Base-by-base conservation (phyloP, 1,284 basidiomycete species). In the Amylostereum areolatum region DNA sequence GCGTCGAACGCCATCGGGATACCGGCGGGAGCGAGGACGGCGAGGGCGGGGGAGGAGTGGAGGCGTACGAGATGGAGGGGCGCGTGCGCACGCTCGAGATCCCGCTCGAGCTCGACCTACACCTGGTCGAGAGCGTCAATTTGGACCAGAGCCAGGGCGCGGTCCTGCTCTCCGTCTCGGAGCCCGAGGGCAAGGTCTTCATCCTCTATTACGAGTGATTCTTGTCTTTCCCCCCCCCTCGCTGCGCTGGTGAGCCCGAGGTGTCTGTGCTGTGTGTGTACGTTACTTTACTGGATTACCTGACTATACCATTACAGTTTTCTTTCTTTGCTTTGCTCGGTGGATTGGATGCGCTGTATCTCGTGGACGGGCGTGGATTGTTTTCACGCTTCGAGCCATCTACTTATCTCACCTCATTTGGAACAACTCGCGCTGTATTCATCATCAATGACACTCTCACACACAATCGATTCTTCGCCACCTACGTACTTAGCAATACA, bases 61-160 rank as follows among this genome's bases (percentile, higher is more conserved):
- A 49, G 30, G 8, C 24, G 27, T 47, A 35, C 24, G 31, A 30
- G 58, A 61, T 65, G 53, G 67, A 71, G 55, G 79, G 79, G 1
- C 66, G 68, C 40, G 81, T 83, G 45, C 65, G 74, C 52, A 86
- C 82, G 47, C 65, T 87, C 31, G 76, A 79, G 53, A 74, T 80
- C 5, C 85, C 84, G 2, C 70, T 72, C 0, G 85, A 83, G 54
- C 63, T 87, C 49, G 77, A 85, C 57, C 61, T 87, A 53, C 73
- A 80, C 46, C 62, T 61, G 40, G 82, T 86, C 30, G 84, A 86
- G 66, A 86, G 83, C 55, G 82, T 87, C 55, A 86, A 85, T 59
- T 80, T 87, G 46, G 85, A 87, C 61, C 85, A 87, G 68, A 76
- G 73, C 40, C 85, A 87, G 59, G 85, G 84, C 1, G 79, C 82